Conservation (phyloP, 1,284 basidiomycete genomes). For the Phellopilus nigrolimitatus region DNA sequence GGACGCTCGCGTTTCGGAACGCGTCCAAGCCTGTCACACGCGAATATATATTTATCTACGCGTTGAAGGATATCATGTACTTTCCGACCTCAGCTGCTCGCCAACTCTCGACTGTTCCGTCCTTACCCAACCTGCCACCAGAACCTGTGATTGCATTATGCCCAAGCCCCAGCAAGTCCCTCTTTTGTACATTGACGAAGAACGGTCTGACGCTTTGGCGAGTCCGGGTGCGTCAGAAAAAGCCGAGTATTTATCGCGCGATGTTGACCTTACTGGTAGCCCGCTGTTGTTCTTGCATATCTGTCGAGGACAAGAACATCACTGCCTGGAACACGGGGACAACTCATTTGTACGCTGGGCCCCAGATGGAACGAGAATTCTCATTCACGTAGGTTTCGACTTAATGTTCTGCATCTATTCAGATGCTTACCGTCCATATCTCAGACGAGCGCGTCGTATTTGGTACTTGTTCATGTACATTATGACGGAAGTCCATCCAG, state of each 20-base stretch:
- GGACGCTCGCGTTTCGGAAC: background rate
- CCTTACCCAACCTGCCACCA: constrained; percentile 55
- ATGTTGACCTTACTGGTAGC: constrained; percentile 43
- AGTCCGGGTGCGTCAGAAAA: constrained; percentile 62
- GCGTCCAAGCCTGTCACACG: background rate
- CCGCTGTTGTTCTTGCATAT: constrained; percentile 71
- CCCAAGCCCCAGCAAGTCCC: constrained; percentile 67
- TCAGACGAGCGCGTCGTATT: constrained; percentile 73
- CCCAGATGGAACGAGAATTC: constrained; percentile 69
- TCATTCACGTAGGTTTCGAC: constrained; percentile 60
- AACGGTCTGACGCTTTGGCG: constrained; percentile 75
- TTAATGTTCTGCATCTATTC: constrained; percentile 2
- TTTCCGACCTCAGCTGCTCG: constrained; percentile 76
- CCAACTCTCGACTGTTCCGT: constrained; percentile 62
- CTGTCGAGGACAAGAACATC: constrained; percentile 73
- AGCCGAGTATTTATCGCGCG: constrained; percentile 10
- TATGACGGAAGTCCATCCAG: constrained; percentile 49
- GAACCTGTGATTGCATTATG: constrained; percentile 57
- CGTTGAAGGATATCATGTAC: constrained; percentile 49
- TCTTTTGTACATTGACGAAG: constrained; percentile 73
- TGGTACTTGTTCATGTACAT: constrained; percentile 70
- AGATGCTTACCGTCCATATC: background rate
- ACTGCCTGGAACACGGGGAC: constrained; percentile 74
- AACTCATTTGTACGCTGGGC: constrained; percentile 76
- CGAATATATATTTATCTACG: background rate